phyloP scores from a whole-genome alignment of 164 flowering plant genomes.

The Euptelea pleiosperma region DNA sequence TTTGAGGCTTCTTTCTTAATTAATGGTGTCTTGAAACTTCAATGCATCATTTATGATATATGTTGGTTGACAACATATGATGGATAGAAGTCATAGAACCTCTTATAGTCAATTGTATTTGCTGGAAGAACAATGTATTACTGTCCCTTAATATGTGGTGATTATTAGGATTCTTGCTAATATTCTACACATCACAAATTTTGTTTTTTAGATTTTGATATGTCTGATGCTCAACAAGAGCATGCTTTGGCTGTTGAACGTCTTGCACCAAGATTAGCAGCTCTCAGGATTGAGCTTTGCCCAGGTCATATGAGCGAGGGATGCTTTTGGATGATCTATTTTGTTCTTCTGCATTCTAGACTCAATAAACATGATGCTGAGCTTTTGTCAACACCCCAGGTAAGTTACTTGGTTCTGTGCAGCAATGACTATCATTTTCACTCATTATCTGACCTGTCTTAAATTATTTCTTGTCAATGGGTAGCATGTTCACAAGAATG shows the following conservation, averaged over 20 bases:
- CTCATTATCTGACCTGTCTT: background rate
- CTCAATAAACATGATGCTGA: slow-evolving; percentile 37
- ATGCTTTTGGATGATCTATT: slow-evolving; percentile 68
- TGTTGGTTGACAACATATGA: no score
- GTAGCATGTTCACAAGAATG: background rate
- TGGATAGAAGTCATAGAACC: no score
- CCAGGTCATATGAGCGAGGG: slow-evolving; percentile 35
- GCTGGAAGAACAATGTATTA: no score
- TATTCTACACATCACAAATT: no score
- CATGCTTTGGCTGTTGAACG: slow-evolving; percentile 50
- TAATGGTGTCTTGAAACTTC: no score
- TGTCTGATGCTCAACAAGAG: slow-evolving; percentile 53
- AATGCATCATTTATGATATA: no score
- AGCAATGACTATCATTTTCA: background rate
- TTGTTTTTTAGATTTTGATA: slow-evolving; percentile 42
- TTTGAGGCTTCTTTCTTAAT: no score
- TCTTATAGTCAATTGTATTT: no score
- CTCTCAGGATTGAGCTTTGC: slow-evolving; percentile 36
- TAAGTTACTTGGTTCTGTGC: slow-evolving; percentile 25
- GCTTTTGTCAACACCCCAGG: slow-evolving; percentile 56
- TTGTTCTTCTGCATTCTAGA: slow-evolving; percentile 57
- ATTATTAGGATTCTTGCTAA: no score
- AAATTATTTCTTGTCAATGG: background rate
- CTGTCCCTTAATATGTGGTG: no score
- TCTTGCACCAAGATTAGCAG: slow-evolving; percentile 43